Conservation (phyloP, 805 yeast species). For the Wickerhamomyces rabaulensis region DNA sequence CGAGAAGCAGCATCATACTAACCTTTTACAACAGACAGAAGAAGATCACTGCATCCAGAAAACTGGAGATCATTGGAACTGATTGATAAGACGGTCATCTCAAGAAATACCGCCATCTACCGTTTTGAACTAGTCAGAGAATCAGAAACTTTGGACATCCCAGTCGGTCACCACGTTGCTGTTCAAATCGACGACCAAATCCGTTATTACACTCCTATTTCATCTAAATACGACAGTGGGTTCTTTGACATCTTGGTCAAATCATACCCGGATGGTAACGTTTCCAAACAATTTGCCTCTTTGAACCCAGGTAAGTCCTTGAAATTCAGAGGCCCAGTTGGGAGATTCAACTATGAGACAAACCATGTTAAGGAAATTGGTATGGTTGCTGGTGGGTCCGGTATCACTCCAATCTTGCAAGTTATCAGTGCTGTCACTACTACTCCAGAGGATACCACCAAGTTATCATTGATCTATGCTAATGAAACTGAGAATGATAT, state of each 20-base stretch:
- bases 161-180: conserved; percentile 73
- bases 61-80: conserved; percentile 65
- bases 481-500: conserved; percentile 77
- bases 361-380: conserved; percentile 61
- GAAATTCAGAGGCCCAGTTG: conserved; percentile 75
- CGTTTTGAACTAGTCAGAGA: conserved; percentile 61
- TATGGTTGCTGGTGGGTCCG: conserved; percentile 81
- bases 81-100: conserved; percentile 66
- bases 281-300: conserved; percentile 61
- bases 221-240: conserved; percentile 64
- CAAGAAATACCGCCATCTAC: conserved; percentile 67
- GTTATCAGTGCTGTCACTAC: conserved; percentile 67
- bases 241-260: conserved; percentile 73
- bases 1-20: neutral
- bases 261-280: conserved; percentile 67
- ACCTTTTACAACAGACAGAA: conserved; percentile 15
- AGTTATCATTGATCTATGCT: conserved; percentile 59
- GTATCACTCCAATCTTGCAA: conserved; percentile 87
- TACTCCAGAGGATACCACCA: conserved; percentile 59
- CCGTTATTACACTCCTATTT: conserved; percentile 74
- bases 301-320: conserved; percentile 62
- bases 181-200: conserved; percentile 41
- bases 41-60: conserved; percentile 41
- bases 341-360: conserved; percentile 54
- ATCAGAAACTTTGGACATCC: conserved; percentile 57